Conservation (phyloP, 2,329 filamentous ascomycete genomes). For the Fusarium brachygibbosum region DNA sequence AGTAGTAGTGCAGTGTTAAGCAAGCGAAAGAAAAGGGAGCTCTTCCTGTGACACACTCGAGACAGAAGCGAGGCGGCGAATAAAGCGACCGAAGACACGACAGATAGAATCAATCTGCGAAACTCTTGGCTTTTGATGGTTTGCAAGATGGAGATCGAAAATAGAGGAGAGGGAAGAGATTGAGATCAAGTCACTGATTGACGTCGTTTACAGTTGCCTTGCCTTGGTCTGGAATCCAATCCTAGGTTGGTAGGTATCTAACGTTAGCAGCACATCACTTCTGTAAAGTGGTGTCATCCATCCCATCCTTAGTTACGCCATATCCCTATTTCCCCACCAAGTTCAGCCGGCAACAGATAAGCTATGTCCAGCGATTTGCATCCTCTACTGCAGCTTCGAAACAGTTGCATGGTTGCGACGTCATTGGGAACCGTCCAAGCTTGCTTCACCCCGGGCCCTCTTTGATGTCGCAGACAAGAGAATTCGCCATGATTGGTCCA, state of each 20-base stretch:
- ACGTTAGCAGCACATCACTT: constrained; percentile 31
- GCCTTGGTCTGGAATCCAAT: constrained; percentile 41
- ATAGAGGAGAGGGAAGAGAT: constrained; percentile 18
- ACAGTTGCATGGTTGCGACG: constrained; percentile 43
- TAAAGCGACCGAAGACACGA: constrained; percentile 5
- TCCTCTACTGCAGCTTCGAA: constrained; percentile 37
- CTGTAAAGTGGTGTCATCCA: constrained; percentile 43
- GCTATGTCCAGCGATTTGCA: constrained; percentile 27
- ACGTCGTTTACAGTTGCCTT: constrained; percentile 34
- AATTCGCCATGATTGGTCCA: constrained; percentile 26
- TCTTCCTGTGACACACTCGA: constrained; percentile 45
- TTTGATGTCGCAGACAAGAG: constrained; percentile 21
- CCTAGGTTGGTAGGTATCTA: constrained; percentile 11
- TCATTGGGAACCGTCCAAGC: constrained; percentile 43
- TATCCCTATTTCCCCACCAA: constrained; percentile 32
- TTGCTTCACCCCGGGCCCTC: constrained; percentile 41
- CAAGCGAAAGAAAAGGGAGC: constrained; percentile 30
- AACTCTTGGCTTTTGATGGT: constrained; percentile 34
- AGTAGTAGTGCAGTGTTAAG: constrained; percentile 13
- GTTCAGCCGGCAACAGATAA: constrained; percentile 30
- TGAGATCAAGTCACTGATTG: constrained; percentile 16
- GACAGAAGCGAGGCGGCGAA: constrained; percentile 43
- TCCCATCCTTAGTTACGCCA: constrained; percentile 26
- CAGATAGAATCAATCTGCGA: constrained; percentile 5
- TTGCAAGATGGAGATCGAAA: constrained; percentile 3